Evolutionary conservation across 2,329 filamentous ascomycete genomes (phyloP).

Genomic region (Xylaria sp.): DNA sequence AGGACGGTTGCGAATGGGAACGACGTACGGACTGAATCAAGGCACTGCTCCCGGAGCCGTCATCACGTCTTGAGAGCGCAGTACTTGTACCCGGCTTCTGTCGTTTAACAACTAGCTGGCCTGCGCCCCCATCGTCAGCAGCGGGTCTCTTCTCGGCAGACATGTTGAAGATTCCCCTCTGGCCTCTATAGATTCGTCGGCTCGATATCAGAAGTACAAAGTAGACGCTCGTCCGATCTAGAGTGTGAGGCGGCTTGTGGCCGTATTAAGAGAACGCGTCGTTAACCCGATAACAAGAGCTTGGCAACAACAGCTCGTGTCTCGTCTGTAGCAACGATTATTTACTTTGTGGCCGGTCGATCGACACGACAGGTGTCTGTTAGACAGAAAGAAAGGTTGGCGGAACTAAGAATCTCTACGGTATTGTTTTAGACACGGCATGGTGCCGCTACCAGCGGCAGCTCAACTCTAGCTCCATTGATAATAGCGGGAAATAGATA

Average conservation of each 20-base stretch:
- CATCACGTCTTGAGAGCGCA: constrained; percentile 63
- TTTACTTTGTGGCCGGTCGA: not conserved
- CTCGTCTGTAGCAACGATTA: not conserved
- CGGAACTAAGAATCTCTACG: not conserved
- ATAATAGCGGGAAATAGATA: constrained; percentile 28
- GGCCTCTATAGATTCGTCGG: not conserved
- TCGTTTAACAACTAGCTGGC: constrained; percentile 88
- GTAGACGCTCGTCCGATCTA: not conserved
- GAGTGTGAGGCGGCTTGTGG: not conserved
- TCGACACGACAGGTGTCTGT: not conserved
- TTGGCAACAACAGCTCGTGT: not conserved
- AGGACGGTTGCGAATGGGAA: not conserved
- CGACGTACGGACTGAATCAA: constrained; percentile 64
- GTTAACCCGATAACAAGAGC: not conserved
- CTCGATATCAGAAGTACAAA: not conserved
- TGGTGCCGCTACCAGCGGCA: not conserved
- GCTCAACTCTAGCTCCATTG: constrained; percentile 7
- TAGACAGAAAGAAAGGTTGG: not conserved
- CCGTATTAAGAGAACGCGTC: not conserved
- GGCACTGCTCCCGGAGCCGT: constrained; percentile 54
- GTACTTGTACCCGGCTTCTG: constrained; percentile 73
- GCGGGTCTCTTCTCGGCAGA: constrained; percentile 92
- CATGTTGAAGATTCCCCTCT: constrained; percentile 64
- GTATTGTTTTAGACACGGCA: not conserved
- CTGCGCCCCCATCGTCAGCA: constrained; percentile 81